Evolutionary conservation across 805 yeast genomes (phyloP).

Genomic region (Ogataea ganodermae): DNA sequence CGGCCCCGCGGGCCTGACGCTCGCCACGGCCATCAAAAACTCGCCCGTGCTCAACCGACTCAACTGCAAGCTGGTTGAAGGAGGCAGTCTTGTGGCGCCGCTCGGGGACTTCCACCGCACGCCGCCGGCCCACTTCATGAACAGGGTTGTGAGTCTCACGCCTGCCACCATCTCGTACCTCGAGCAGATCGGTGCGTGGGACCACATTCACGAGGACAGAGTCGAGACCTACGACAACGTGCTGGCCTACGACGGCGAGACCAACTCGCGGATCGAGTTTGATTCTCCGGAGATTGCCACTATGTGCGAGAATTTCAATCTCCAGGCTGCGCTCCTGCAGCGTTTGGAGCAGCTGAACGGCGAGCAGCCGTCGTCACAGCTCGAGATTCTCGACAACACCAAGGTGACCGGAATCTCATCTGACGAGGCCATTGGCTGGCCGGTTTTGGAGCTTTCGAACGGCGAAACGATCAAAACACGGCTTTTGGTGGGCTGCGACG

Average conservation of each 20-base stretch:
- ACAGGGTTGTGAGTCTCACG: constrained; percentile 84
- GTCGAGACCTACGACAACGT: constrained; percentile 79
- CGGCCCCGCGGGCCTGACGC: constrained; percentile 93
- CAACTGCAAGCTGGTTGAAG: constrained; percentile 73
- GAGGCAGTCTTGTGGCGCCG: constrained; percentile 51
- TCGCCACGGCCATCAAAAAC: constrained; percentile 76
- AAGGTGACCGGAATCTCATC: constrained; percentile 61
- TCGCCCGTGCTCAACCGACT: constrained; percentile 63
- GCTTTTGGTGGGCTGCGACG: constrained; percentile 92
- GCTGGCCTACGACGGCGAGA: constrained; percentile 83
- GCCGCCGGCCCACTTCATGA: constrained; percentile 60
- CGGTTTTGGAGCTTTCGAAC: constrained; percentile 63
- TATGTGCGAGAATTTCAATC: constrained; percentile 86
- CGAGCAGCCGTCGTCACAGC: constrained; percentile 24
- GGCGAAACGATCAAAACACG: constrained; percentile 69
- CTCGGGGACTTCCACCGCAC: constrained; percentile 46
- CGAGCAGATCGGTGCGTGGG: constrained; percentile 75
- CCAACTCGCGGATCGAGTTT: constrained; percentile 70
- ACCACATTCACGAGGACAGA: constrained; percentile 65
- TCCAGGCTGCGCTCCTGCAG: constrained; percentile 71
- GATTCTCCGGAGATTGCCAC: constrained; percentile 68
- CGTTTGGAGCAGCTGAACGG: constrained; percentile 49
- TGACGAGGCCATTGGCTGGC: constrained; percentile 61
- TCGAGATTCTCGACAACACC: constrained; percentile 60
- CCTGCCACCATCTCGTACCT: constrained; percentile 74